Evolutionary conservation across 345 rosid genomes (phyloP), one percentile per base, ranked within the genome.

Genomic region (Lumnitzera racemosa): DNA sequence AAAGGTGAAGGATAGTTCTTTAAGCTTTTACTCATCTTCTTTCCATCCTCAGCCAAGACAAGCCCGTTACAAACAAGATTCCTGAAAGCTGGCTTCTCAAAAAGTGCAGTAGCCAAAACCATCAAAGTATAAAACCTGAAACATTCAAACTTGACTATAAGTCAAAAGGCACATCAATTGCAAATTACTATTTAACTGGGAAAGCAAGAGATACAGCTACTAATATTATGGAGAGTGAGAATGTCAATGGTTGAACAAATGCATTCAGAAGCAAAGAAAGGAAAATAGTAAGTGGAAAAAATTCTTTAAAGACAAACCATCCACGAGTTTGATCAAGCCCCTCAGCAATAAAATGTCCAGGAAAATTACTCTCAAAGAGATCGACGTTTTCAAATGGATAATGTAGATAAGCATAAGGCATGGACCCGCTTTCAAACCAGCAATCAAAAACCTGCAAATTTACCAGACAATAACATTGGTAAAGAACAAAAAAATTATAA

Each of bases 291-390:
- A 63, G 14, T 23, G 36, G 14, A 20, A 9, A 56, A n/a, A 47
- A 51, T 48, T 56, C 43, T 57, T 46, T 54, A 68, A 66, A 71
- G 67, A 74, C 88, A 59, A 62, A 92, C 99, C 99, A 95, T 85
- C 99, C 99, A 63, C 99, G 98, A 57, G 99, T 95, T 77, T 95
- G 99, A 78, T 95, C 99, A 59, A 95, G 79, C 62, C 99, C 99
- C 80, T 95, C 99, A 25, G 99, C 99, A 67, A 90, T 81, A 80
- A 95, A 95, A 77, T 90, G 76, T 76, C 99, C 99, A 56, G 99
- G 99, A 71, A 95, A 95, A 63, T 86, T 95, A 64, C 77, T 83
- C 79, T 90, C 99, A 70, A 95, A 88, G 47, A 80, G 77, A 67
- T 88, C 91, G 62, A 66, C 82, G 71, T 95, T 95, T 78, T 95